Base-by-base conservation (phyloP, 768 basidiomycete species). In the Nidularia sp. region DNA sequence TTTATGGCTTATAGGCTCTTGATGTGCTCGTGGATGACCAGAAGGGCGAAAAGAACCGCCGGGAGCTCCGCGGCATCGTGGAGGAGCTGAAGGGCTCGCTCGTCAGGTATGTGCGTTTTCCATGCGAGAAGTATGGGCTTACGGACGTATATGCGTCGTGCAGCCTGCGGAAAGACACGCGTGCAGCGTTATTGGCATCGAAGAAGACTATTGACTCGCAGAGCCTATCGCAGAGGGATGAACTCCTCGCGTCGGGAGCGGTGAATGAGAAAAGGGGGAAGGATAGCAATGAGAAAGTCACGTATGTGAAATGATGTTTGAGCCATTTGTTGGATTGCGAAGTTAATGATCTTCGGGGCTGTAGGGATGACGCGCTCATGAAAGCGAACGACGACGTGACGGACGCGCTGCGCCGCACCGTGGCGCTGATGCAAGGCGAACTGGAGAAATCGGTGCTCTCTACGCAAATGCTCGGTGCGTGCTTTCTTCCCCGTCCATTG, bases 301-400 rank as follows among this genome's bases (percentile, higher is more conserved):
- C 76, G 87, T 87, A 55, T 51, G 84, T 80, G 48, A 34, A 41
- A 41, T 41, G 9, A 34, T 29, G 33, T 18, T 29, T 49, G 39
- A 18, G 25, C 15, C 47, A 42, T 33, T 50, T 22, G 13, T 10
- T 41, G 42, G 22, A 13, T 25, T 29, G 13, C 9, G 32, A 49
- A 31, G 10, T 55, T 29, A 39, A 34, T 18, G 25, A 3, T 25
- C 3, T 46, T 47, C 36, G 53, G 33, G 36, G 12, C 29, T 41
- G 47, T 45, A 88, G 86, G 6, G 93, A 93, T 56, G 94, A 97
- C 57, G 78, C 79, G 0, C 77, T 99, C 9, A 93, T 94, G 86
- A 84, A 84, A 56, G 85, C 92, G n/a, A 92, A 86, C 51, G 80
- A 88, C 55, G 81, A 94, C 55, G 91, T 99, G 7, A 98, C 95